Conservation (phyloP, 306 rosid species). For the Vicia faba region DNA sequence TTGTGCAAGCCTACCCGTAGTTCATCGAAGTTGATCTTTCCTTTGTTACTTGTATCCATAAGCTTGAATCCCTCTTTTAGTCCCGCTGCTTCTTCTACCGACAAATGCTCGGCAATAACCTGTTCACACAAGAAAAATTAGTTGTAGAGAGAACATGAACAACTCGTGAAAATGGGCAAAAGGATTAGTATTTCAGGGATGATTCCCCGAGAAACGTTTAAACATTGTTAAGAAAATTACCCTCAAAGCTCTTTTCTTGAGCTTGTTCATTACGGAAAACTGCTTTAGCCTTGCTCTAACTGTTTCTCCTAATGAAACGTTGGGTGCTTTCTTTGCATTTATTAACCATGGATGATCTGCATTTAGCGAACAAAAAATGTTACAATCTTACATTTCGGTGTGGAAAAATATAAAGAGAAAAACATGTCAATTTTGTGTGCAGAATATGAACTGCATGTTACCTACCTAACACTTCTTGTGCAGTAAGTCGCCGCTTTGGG, state of each 20-base stretch:
- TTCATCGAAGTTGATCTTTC: conserved; percentile 82
- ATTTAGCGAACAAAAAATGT: conserved; percentile 37
- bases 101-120: conserved; percentile 95
- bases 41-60: conserved; percentile 75
- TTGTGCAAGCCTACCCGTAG: conserved; percentile 78
- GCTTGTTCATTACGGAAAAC: conserved; percentile 97
- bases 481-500: conserved; percentile 76
- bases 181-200: conserved; percentile 18
- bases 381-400: conserved; percentile 15
- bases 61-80: conserved; percentile 75
- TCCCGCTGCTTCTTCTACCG: conserved; percentile 90
- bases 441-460: conserved; percentile 40
- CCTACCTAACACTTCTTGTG: conserved; percentile 93
- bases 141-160: conserved; percentile 6
- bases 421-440: conserved; percentile 2
- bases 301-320: conserved; percentile 91
- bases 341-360: conserved; percentile 97
- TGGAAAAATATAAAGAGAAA: conserved; percentile 15
- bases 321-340: conserved; percentile 90
- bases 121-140: conserved; percentile 43
- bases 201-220: conserved; percentile 21
- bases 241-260: conserved; percentile 95
- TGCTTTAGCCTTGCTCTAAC: conserved; percentile 94
- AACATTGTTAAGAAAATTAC: conserved; percentile 52
- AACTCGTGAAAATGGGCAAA: conserved; percentile 15